phyloP scores from a whole-genome alignment of 2,329 filamentous ascomycete genomes.

The Epichloe elymi region DNA sequence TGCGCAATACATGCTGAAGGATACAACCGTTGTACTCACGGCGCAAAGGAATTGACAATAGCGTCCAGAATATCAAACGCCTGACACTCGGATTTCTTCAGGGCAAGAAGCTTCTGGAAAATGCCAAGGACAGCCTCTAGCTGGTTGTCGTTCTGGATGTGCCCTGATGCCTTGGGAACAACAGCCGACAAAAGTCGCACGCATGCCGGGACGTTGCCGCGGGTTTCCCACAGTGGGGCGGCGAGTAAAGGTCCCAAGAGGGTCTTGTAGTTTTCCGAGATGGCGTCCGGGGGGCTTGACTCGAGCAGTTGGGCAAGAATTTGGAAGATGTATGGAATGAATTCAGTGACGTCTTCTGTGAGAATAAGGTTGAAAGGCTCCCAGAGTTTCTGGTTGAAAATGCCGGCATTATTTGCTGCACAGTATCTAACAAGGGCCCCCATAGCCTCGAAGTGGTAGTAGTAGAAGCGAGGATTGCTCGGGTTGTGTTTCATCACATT shows the following conservation, averaged over 20 bases:
- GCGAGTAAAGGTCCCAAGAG: constrained; percentile 67
- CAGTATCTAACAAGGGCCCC: constrained; percentile 71
- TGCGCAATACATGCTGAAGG: not conserved
- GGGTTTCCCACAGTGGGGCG: constrained; percentile 78
- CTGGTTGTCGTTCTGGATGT: constrained; percentile 67
- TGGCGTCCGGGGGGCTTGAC: constrained; percentile 64
- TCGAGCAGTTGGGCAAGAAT: constrained; percentile 85
- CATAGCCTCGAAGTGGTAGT: constrained; percentile 92
- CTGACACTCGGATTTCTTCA: constrained; percentile 72
- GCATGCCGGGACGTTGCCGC: constrained; percentile 85
- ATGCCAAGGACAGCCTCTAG: constrained; percentile 83
- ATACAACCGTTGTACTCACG: constrained; percentile 35
- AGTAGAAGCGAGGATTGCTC: constrained; percentile 95
- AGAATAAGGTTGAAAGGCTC: constrained; percentile 71
- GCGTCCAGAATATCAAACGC: constrained; percentile 85
- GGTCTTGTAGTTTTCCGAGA: constrained; percentile 69
- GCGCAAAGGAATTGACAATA: constrained; percentile 58
- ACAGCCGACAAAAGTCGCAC: constrained; percentile 75
- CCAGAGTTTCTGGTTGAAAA: constrained; percentile 72
- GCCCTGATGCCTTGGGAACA: constrained; percentile 60
- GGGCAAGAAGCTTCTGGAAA: constrained; percentile 77
- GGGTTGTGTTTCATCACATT: constrained; percentile 88
- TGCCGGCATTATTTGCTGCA: constrained; percentile 49
- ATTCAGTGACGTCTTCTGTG: constrained; percentile 80
- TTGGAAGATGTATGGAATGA: constrained; percentile 93